A percentile compares a stretch with the other conserved stretches of the same genome.
phyloP scores from a whole-genome alignment of 2,329 filamentous ascomycete species.

The Trichoderma sp. region DNA sequence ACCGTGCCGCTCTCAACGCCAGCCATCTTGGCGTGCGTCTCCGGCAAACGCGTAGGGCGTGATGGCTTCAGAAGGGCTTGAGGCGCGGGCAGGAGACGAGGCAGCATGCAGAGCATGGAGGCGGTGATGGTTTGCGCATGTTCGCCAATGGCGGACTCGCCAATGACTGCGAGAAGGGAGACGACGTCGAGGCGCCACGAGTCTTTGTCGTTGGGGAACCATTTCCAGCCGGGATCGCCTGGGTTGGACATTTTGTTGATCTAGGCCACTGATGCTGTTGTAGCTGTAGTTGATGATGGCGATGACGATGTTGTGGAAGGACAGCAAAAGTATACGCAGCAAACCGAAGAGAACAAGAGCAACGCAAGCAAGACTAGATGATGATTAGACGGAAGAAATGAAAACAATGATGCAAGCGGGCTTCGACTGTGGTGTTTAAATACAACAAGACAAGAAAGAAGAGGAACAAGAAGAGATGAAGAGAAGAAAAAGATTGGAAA shows the following conservation, averaged over 20 bases:
- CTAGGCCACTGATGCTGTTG: neutral
- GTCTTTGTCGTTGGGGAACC: constrained; percentile 47
- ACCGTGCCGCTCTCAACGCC: constrained; percentile 60
- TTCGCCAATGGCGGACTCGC: constrained; percentile 59
- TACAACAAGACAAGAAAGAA: neutral
- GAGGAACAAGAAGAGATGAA: neutral
- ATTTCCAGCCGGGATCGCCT: constrained; percentile 38
- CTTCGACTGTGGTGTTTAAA: neutral
- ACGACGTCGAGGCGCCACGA: constrained; percentile 63
- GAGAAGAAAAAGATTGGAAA: neutral
- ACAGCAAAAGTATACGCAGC: neutral
- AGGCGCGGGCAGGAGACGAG: constrained; percentile 62
- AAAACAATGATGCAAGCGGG: neutral
- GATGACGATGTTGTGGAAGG: neutral
- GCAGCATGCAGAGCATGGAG: constrained; percentile 58
- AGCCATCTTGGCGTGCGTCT: constrained; percentile 55
- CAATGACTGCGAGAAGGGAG: constrained; percentile 63
- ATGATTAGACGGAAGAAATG: no score
- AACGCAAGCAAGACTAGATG: neutral
- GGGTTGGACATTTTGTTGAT: constrained; percentile 32
- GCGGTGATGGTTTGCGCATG: constrained; percentile 61
- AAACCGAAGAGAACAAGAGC: neutral
- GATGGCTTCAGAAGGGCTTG: constrained; percentile 61
- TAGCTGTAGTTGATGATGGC: neutral
- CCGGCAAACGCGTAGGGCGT: constrained; percentile 57